Evolutionary conservation across 208 protist species (phyloP), one percentile per base, ranked within the genome.

Genomic region (Zelonia costaricensis): DNA sequence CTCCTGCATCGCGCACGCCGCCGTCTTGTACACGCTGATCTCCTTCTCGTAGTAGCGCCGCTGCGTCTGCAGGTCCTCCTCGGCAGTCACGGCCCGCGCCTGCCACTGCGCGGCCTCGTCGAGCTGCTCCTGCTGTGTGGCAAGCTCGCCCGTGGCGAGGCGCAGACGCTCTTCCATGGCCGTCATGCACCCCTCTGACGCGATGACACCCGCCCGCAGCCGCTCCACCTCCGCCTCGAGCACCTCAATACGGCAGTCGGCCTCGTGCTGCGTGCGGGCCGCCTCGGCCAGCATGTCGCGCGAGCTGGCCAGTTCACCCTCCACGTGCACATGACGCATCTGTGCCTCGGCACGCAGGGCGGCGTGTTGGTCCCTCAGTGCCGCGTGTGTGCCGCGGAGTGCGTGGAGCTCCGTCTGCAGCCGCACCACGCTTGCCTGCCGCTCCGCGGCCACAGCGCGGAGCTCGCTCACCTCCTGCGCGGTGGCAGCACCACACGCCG

Each of bases 1-100:
- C 13, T 68, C 43, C 65, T 86, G 82, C 53, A 85, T 42, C 15
- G 58, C 47, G 36, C 55, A 60, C 47, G 81, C 39, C 16, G 82
- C 78, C 15, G 55, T 78, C 48, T 81, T 78, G 31, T 74, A 77
- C 10, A 86, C 38, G 15, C 52, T 58, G 9, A 82, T 49, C 64
- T 84, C 69, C n/a, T 61, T 45, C 31, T 74, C 70, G 52, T 78
- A 82, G 56, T 74, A 75, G 10, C 35, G 25, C 15, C 73, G 68
- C 52, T 84, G 74, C 10, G 71, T 65, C 15, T 46, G 13, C 2
- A 76, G 44, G 35, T 86, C 79, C 23, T 39, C 45, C 59, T 83
- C 81, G 6, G 53, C 61, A 12, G 40, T 30, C 15, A 63, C 25
- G 3, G 74, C 67, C 36, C 74, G 74, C 0, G 62, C 64, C 59